Evolutionary conservation across 495 filamentous ascomycete species (phyloP), one percentile per base, ranked within the genome.

Genomic region (Aspergillus indologenus): DNA sequence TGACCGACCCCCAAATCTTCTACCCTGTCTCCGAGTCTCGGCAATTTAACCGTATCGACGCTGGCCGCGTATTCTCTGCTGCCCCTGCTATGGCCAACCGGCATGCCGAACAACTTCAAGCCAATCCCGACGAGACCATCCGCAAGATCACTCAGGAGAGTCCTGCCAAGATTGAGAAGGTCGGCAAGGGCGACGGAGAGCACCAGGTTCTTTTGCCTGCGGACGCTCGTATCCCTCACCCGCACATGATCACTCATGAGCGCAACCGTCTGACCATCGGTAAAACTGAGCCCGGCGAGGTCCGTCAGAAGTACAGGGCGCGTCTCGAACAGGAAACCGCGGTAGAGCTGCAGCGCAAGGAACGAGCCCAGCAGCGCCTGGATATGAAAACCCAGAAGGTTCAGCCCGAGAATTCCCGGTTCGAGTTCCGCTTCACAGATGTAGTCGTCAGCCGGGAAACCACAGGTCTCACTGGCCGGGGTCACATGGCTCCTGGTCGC

Each of bases 21-120:
- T 83, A 90, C 70, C 94, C 95, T 4, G 85, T 87, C 48, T 88
- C 94, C 11, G 94, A 98, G 73, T 96, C 92, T 18, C 87, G 90
- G 20, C 77, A 86, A 40, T 98, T 96, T 72, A 97, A 89, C 5
- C 90, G 95, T 69, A 82, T 74, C 24, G 93, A 98, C 70, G 95
- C 94, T 8, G 95, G 88, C 42, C 86, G 87, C 62, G 91, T 89
- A 43, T 98, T 98, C 74, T 75, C 79, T 43, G 75, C 62, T n/a
- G 77, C 77, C 17, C 77, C 77, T 4, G 68, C 70, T 5, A 58
- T 74, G 8, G 64, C 68, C 24, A 68, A 74, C 48, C 57, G 58
- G 15, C 23, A 57, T 15, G 65, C 58, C 14, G 62, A 64, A 1
- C 53, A 54, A 1, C 61, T 66, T 23, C 63, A 63, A 24, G 62